Evolutionary conservation across 2,329 filamentous ascomycete genomes (phyloP), one percentile per base, ranked within the genome.

Genomic region (Elsinoe fawcettii): DNA sequence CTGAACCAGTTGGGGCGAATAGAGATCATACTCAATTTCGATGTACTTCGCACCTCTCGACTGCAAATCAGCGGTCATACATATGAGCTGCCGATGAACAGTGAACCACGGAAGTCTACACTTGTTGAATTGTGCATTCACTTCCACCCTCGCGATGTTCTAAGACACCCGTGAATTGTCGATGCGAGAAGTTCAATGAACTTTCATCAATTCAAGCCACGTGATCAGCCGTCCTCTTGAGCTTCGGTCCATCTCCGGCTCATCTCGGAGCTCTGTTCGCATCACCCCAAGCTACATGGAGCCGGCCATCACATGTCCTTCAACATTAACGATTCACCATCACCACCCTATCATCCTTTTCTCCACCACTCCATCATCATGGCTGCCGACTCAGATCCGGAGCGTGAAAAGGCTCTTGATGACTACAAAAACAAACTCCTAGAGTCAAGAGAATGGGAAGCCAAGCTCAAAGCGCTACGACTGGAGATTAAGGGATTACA

Each of bases 361-460:
- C 36, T 23, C 51, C 16, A 41, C 32, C n/a, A 37, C 7, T 18
- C 11, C 51, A 16, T 41, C 34, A 41, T 14, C 41, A 56, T 56
- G 54, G 30, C 54, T 18, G 54, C 22, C 37, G 54, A 56, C 23
- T 46, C 61, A 58, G 76, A 78, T 61, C 73, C 76, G n/a, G 77
- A 78, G 70, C 71, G 76, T 64, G 72, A 77, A 57, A 74, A 77
- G 58, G 75, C 77, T 57, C 74, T 79, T 58, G 74, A 78, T 32
- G 73, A 76, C 63, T 79, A 78, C 73, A 79, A 78, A 71, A 68
- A 66, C 51, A 78, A 78, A 70, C 71, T 79, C 66, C 81, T 96
- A 68, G 92, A 99, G 74, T 95, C 95, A 66, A 84, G 95, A 74
- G 93, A 99, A 80, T 97, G 90, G 90, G 95, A 99, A 75, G 87